Base-by-base conservation (phyloP, 352 stramenopile species). In the Globisporangium nunn region DNA sequence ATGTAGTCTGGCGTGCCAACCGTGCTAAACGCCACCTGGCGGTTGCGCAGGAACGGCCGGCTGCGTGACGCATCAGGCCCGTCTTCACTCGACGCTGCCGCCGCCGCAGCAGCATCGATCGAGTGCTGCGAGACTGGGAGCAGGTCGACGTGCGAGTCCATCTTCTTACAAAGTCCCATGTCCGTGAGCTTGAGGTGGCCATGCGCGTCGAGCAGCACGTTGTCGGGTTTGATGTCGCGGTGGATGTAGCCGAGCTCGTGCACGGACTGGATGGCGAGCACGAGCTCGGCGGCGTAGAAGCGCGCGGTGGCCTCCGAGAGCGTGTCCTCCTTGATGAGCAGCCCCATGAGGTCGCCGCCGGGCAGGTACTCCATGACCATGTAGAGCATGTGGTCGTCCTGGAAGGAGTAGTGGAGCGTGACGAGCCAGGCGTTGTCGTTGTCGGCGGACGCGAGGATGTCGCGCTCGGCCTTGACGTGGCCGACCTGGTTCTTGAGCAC, bases 181-280 rank as follows among this genome's bases (percentile, higher is more conserved):
- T 99, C 97, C 5, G 96, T 99, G 46, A 99, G 88, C 78, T 99
- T 99, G 50, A 99, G 82, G 73, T 99, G 97, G 33, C 98, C 97
- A 45, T 97, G 81, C 8, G 87, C 88, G 74, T 99, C 96, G 30
- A 99, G 80, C 35, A 99, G 76, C 58, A 98, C 85, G 60, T 98
- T 98, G 62, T 98, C 91, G 12, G 90, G 89, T 74, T 99, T 99
- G 69, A 99, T 96, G 64, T 99, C 97, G 33, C 97, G 84, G 72
- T 99, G 97, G 66, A 99, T 99, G 69, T 99, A 99, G 5, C 97
- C 97, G 17, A 99, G 69, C 18, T 96, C 87, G 80, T 99, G 98
- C 37, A 99, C 96, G 33, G 87, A 97, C 62, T 97, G 92, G 59
- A 99, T 98, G 11, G 97, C 98, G 66, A 98, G 81, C 46, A 98